These are phyloP conservation scores for Phellopilus nigrolimitatus DNA, from an alignment of 1,284 basidiomycete species.

Conservation along the genomic window DNA sequence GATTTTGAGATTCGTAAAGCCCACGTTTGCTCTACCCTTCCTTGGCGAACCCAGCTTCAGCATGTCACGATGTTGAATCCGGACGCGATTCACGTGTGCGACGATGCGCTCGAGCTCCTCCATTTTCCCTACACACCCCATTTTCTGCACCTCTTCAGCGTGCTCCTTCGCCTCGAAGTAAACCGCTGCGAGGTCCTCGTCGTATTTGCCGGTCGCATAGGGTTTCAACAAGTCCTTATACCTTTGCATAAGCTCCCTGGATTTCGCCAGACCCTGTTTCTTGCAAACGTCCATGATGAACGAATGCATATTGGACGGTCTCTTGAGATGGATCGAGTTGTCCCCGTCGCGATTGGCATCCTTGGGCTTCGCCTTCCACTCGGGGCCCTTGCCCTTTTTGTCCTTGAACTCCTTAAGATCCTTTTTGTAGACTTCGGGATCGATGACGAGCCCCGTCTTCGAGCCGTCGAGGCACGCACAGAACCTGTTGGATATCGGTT, in stretches of 20 bases:
- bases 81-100: constrained; percentile 28
- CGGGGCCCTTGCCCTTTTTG: constrained; percentile 19
- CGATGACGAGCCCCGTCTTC: constrained; percentile 53
- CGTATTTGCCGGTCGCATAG: constrained; percentile 20
- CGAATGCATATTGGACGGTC: constrained; percentile 21
- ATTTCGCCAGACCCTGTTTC: not conserved
- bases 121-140: constrained; percentile 17
- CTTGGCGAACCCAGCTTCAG: constrained; percentile 23
- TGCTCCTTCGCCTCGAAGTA: constrained; percentile 33
- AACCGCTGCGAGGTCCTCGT: constrained; percentile 34
- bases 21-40: constrained; percentile 4
- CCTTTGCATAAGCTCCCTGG: constrained; percentile 24
- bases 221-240: constrained; percentile 7
- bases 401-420: constrained; percentile 10
- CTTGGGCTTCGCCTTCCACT: constrained; percentile 35
- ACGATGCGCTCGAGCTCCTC: constrained; percentile 28
- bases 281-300: constrained; percentile 49
- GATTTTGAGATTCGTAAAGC: constrained; percentile 40
- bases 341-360: constrained; percentile 21
- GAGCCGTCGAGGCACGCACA: constrained; percentile 53
- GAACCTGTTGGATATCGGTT: constrained; percentile 38
- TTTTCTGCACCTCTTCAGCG: constrained; percentile 18
- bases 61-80: constrained; percentile 20
- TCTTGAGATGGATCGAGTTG: constrained; percentile 14
- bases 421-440: constrained; percentile 24